Conservation (phyloP, 352 stramenopile genomes). For the Phytopythium boreale region DNA sequence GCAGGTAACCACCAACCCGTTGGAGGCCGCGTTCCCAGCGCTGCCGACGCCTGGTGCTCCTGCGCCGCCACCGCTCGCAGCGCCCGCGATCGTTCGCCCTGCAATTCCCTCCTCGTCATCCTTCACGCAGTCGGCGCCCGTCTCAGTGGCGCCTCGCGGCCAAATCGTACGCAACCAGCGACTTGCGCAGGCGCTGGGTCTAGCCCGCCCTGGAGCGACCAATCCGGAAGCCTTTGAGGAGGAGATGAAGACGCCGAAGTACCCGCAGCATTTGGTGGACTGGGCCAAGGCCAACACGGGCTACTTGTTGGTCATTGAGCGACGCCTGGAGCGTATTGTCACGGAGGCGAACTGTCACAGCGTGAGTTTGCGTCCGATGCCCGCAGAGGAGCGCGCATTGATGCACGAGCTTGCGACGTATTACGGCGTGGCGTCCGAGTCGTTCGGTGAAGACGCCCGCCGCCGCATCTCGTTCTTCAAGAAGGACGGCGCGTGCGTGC, state of each 20-base stretch:
- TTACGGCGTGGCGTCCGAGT: conserved; percentile 70
- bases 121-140: conserved; percentile 15
- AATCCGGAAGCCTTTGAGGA: conserved; percentile 58
- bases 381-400: conserved; percentile 53
- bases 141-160: conserved; percentile 29
- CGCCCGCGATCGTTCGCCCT: conserved; percentile 41
- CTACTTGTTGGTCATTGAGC: conserved; percentile 71
- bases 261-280: conserved; percentile 53
- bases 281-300: conserved; percentile 73
- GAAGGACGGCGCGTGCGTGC: conserved; percentile 44
- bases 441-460: conserved; percentile 65
- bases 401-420: conserved; percentile 73
- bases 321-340: conserved; percentile 69
- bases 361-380: conserved; percentile 74
- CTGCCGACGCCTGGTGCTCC: conserved; percentile 43
- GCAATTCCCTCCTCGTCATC: conserved; percentile 12
- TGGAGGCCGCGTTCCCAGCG: conserved; percentile 67
- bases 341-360: conserved; percentile 66
- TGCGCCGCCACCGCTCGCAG: conserved; percentile 29
- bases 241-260: conserved; percentile 72
- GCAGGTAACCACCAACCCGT: conserved; percentile 17
- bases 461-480: conserved; percentile 82
- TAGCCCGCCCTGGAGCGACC: conserved; percentile 38
- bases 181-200: conserved; percentile 56
- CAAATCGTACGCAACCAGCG: conserved; percentile 71